Conservation (phyloP, 2,329 filamentous ascomycete species). For the Clonostachys rhizophaga region DNA sequence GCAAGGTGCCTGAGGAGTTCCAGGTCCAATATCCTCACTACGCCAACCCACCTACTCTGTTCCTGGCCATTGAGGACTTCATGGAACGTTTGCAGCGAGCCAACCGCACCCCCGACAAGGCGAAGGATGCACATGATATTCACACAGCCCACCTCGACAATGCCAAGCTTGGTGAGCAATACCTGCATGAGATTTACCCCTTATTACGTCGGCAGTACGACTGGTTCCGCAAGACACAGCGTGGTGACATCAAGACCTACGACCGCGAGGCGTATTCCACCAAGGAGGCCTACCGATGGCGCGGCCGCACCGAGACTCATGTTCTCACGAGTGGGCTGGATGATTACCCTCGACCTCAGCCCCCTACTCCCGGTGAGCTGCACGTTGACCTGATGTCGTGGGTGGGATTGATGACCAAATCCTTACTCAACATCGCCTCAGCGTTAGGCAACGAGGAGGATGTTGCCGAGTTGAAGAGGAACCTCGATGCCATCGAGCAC, state of each 20-base stretch:
- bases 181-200: slow-evolving; percentile 76
- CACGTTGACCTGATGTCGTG: slow-evolving; percentile 93
- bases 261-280: slow-evolving; percentile 82
- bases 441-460: slow-evolving; percentile 76
- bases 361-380: slow-evolving; percentile 91
- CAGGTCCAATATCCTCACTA: slow-evolving; percentile 96
- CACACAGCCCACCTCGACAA: slow-evolving; percentile 65
- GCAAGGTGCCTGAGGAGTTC: slow-evolving; percentile 91
- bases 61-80: slow-evolving; percentile 81
- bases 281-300: slow-evolving; percentile 95
- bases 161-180: slow-evolving; percentile 61
- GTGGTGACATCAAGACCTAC: slow-evolving; percentile 84
- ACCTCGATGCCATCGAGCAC: slow-evolving; percentile 70
- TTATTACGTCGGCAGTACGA: slow-evolving; percentile 83
- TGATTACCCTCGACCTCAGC: slow-evolving; percentile 91
- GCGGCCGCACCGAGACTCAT: slow-evolving; percentile 80
- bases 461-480: slow-evolving; percentile 63
- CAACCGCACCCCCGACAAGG: slow-evolving; percentile 41
- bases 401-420: slow-evolving; percentile 94
- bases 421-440: slow-evolving; percentile 75
- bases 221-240: slow-evolving; percentile 93
- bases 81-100: slow-evolving; percentile 67
- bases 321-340: slow-evolving; percentile 91
- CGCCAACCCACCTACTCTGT: slow-evolving; percentile 92
- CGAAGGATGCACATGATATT: slow-evolving; percentile 41